Evolutionary conservation across 345 rosid species (phyloP), one percentile per base, ranked within the genome.

Genomic region (Anacardium occidentale): DNA sequence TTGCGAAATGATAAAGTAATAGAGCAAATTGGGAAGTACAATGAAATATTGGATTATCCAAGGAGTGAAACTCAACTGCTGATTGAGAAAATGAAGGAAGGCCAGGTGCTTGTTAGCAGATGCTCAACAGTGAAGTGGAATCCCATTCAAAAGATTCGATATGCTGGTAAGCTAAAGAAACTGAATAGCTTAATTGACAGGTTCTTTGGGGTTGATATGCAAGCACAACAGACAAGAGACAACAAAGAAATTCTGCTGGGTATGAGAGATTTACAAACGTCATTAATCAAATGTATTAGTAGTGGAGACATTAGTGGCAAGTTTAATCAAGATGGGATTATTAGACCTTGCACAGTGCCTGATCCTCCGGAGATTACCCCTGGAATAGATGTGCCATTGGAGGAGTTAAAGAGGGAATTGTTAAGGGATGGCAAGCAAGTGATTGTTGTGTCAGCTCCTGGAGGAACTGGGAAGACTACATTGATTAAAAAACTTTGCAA

Each of bases 401-500:
- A 0, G 74, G 85, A 84, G 73, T 20, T 85, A 34, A 88, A 83
- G 79, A 54, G 25, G 82, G 71, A 53, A 53, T 78, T 90, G 73
- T 70, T 85, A 12, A 26, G 63, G 20, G 42, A 70, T 26, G 72
- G 62, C 8, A 61, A 37, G 2, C 64, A 62, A 2, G 73, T 61
- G 62, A 72, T 80, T 40, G 82, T 83, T 24, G 78, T 87, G 9
- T 78, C 89, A 74, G 90, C 84, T 77, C 73, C 87, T 25, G 83
- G 84, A n/a, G 92, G 94, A 34, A 80, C 80, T 34, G 94, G 90
- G 22, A 87, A 85, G 75, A 83, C 88, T 21, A 85, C 89, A 0
- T 68, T 87, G 18, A 88, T 77, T 75, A 81, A 66, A 59, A 75
- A 74, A 47, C 79, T 83, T 29, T 86, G 89, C 32, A 74, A 66